These are phyloP conservation scores for Lepraria neglecta DNA, from an alignment of 495 filamentous ascomycete species.

Conservation along the genomic window DNA sequence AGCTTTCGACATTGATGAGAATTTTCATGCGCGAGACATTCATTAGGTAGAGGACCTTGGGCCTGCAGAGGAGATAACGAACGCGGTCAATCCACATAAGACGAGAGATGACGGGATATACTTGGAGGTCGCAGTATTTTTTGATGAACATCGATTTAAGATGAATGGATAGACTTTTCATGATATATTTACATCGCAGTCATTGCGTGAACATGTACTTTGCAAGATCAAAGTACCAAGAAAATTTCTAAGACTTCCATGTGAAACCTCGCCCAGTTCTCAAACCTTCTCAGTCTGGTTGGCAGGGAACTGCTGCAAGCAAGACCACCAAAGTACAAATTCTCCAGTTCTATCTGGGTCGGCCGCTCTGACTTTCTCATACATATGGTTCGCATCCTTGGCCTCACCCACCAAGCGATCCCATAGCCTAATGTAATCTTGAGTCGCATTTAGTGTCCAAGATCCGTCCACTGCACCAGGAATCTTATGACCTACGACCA, in stretches of 20 bases:
- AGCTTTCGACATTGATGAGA: conserved; percentile 7
- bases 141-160: background rate
- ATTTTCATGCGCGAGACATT: background rate
- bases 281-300: background rate
- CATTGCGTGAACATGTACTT: too few relatives aligned
- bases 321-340: conserved; percentile 26
- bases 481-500: conserved; percentile 34
- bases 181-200: too few relatives aligned
- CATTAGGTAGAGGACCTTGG: background rate
- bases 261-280: too few relatives aligned
- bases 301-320: conserved; percentile 18
- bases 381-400: conserved; percentile 21
- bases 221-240: too few relatives aligned
- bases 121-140: conserved; percentile 6
- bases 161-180: too few relatives aligned
- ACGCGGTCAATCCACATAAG: conserved; percentile 13
- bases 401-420: conserved; percentile 5
- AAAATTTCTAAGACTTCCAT: background rate
- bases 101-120: conserved; percentile 17
- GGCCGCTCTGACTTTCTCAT: conserved; percentile 20
- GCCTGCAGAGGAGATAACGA: background rate
- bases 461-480: conserved; percentile 27
- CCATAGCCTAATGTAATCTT: conserved; percentile 28
- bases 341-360: conserved; percentile 25
- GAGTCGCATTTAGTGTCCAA: conserved; percentile 27